These are phyloP conservation scores for Mycena galericulata DNA, from an alignment of 768 basidiomycete genomes.

Conservation along the genomic window DNA sequence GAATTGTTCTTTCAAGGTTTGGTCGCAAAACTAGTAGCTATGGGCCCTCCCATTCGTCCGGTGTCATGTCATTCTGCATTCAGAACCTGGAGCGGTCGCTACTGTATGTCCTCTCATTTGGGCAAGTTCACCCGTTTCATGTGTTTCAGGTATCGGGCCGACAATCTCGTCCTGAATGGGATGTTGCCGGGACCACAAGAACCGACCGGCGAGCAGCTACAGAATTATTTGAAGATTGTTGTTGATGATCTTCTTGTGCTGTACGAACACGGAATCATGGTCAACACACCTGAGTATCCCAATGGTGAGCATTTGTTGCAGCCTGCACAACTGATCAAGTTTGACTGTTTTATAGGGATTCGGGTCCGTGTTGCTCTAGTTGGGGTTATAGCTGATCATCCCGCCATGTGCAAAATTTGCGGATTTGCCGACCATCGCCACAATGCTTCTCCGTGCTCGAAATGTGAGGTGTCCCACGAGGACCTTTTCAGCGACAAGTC, in stretches of 20 bases:
- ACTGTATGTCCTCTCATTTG: constrained; percentile 1
- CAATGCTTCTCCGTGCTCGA: constrained; percentile 36
- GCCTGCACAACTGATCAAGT: neutral
- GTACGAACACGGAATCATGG: constrained; percentile 39
- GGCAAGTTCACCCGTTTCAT: too few species aligned
- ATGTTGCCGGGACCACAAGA: constrained; percentile 44
- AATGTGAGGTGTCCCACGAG: constrained; percentile 35
- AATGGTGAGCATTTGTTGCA: constrained; percentile 28
- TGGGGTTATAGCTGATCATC: constrained; percentile 45
- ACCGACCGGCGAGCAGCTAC: constrained; percentile 41
- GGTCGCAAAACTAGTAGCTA: constrained; percentile 29
- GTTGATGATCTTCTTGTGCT: constrained; percentile 45
- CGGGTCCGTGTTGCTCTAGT: constrained; percentile 40
- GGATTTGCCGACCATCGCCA: constrained; percentile 43
- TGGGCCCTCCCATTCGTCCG: constrained; percentile 37
- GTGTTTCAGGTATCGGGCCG: constrained; percentile 8
- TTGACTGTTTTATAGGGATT: neutral
- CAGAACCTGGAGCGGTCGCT: constrained; percentile 27
- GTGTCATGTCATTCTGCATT: constrained; percentile 33
- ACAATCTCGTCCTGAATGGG: constrained; percentile 31
- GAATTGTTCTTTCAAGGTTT: constrained; percentile 20
- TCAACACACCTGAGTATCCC: constrained; percentile 33
- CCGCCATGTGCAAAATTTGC: constrained; percentile 41
- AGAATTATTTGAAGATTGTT: constrained; percentile 39
- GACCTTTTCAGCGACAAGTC: constrained; percentile 31